These are phyloP conservation scores for Chionographis japonica DNA, from an alignment of 106 monocot species.

Conservation along the genomic window DNA sequence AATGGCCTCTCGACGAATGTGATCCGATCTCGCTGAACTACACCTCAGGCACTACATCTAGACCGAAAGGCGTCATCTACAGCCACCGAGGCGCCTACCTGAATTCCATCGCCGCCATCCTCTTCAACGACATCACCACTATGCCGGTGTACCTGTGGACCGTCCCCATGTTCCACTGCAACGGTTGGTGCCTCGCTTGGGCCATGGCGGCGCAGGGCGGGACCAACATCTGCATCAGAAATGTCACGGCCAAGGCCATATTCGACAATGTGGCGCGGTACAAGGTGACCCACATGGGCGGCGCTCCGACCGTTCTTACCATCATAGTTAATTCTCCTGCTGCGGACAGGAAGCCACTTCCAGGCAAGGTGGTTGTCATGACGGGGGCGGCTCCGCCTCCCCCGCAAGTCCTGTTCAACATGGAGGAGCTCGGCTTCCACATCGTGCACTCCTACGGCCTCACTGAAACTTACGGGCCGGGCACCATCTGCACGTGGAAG, in stretches of 20 bases:
- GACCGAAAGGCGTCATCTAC: conserved; percentile 30
- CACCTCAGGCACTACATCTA: conserved; percentile 42
- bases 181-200: conserved; percentile 33
- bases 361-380: conserved; percentile 10
- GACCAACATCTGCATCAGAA: conserved; percentile 31
- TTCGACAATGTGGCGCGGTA: conserved; percentile 18
- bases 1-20: conserved; percentile 26
- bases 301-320: conserved; percentile 32
- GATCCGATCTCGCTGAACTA: conserved; percentile 32
- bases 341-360: conserved; percentile 11
- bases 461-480: conserved; percentile 28
- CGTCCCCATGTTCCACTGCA: conserved; percentile 42
- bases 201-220: conserved; percentile 28
- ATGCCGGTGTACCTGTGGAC: conserved; percentile 32
- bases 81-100: conserved; percentile 36
- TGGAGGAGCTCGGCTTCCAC: conserved; percentile 28
- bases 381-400: conserved; percentile 37
- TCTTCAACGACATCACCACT: conserved; percentile 4
- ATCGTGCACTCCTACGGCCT: conserved; percentile 29
- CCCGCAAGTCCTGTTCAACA: conserved; percentile 15
- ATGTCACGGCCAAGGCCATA: conserved; percentile 11
- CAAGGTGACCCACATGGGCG: conserved; percentile 29
- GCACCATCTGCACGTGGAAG: conserved; percentile 25
- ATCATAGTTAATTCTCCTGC: conserved; percentile 16
- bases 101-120: conserved; percentile 14